These are phyloP conservation scores for Claviceps cyperi DNA, from an alignment of 2,329 filamentous ascomycete species.

Conservation along the genomic window DNA sequence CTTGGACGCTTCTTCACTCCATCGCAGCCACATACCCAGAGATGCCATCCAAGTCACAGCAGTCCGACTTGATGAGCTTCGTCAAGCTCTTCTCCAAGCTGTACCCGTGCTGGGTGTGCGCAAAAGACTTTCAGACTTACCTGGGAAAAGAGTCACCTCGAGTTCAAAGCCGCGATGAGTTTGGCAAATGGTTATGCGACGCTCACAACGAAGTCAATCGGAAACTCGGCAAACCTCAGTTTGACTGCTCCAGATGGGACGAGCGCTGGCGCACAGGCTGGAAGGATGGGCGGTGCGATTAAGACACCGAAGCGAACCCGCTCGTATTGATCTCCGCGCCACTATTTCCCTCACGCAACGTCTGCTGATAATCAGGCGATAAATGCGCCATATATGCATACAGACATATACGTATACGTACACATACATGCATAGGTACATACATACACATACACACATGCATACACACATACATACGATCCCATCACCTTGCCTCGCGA, in stretches of 20 bases:
- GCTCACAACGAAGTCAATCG: constrained; percentile 78
- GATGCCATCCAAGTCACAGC: constrained; percentile 50
- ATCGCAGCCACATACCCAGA: constrained; percentile 79
- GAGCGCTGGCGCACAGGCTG: constrained; percentile 90
- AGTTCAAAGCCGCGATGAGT: constrained; percentile 47
- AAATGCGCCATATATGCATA: background rate
- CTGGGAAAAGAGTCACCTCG: constrained; percentile 56
- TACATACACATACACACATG: too few species aligned
- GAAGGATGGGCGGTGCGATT: constrained; percentile 52
- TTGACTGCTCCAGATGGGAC: constrained; percentile 84
- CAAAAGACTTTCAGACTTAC: constrained; percentile 77
- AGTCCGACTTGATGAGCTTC: constrained; percentile 65
- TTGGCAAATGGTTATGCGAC: constrained; percentile 71
- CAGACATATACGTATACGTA: too few species aligned
- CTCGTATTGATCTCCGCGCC: background rate
- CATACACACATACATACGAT: too few species aligned
- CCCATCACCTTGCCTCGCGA: background rate
- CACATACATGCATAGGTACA: too few species aligned
- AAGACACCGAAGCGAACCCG: constrained; percentile 4
- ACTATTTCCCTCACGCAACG: background rate
- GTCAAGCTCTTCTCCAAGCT: constrained; percentile 67
- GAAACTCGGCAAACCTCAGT: constrained; percentile 80
- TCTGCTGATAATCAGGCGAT: constrained; percentile 1
- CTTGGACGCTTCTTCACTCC: constrained; percentile 88
- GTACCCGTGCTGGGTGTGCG: constrained; percentile 94